Evolutionary conservation across 768 basidiomycete genomes (phyloP).

Genomic region (Rhizopogon rudus): DNA sequence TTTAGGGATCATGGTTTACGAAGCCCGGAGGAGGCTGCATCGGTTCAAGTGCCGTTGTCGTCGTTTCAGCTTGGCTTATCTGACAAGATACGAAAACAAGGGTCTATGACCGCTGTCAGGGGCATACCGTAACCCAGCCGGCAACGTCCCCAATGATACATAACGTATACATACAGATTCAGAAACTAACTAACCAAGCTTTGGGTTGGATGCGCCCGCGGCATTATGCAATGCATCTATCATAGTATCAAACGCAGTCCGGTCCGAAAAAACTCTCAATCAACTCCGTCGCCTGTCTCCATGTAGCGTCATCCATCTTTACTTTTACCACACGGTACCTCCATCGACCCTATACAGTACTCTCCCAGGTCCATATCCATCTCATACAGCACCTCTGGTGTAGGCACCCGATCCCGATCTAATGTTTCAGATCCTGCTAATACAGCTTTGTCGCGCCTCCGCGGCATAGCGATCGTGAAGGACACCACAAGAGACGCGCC

Average conservation of each 20-base stretch:
- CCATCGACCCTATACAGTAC: conserved; percentile 22
- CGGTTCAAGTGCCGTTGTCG: no score
- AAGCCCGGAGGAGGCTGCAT: no score
- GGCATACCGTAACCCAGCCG: no score
- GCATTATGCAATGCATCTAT: not conserved
- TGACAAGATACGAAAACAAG: no score
- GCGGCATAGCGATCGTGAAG: conserved; percentile 39
- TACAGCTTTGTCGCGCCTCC: not conserved
- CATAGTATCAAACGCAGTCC: not conserved
- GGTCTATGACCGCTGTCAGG: no score
- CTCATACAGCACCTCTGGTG: not conserved
- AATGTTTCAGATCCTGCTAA: not conserved
- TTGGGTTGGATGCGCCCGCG: no score
- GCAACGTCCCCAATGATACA: no score
- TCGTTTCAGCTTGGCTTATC: no score
- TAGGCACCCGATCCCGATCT: not conserved
- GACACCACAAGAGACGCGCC: conserved; percentile 29
- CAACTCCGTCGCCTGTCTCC: no score
- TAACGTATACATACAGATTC: no score
- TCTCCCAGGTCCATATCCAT: conserved; percentile 27
- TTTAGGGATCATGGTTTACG: no score
- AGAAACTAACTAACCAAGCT: no score
- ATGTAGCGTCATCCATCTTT: conserved; percentile 2
- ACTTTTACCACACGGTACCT: conserved; percentile 12
- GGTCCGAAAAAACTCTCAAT: not conserved